A percentile compares a stretch with the other conserved stretches of the same genome.
Evolutionary conservation across 371 early-diverging fungal species (phyloP).

Genomic region (Haplosporangium sp.): DNA sequence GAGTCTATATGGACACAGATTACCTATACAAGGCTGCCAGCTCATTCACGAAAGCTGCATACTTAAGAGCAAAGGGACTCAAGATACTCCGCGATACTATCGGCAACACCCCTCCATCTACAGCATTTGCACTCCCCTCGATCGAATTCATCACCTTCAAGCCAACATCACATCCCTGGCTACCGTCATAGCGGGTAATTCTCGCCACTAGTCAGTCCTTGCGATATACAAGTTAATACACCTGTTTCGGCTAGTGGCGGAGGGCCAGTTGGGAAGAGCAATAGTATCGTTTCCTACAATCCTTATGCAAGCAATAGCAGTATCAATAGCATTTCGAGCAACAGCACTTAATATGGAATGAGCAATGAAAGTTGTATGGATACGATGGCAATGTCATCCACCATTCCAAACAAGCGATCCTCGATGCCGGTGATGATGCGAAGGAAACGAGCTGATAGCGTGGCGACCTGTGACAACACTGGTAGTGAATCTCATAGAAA

Average conservation of each 20-base stretch:
- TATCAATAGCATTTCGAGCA: neutral
- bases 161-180: constrained; percentile 6
- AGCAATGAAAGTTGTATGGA: neutral
- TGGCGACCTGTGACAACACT: neutral
- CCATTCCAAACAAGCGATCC: constrained; percentile 14
- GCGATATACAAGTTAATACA: constrained; percentile 2
- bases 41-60: constrained; percentile 10
- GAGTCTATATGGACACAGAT: constrained; percentile 33
- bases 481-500: neutral
- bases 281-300: constrained; percentile 8
- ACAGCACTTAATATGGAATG: neutral
- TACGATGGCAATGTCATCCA: constrained; percentile 9
- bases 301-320: neutral
- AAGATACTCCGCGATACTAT: constrained; percentile 24
- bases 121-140: constrained; percentile 9
- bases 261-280: constrained; percentile 14
- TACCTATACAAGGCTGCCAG: constrained; percentile 32
- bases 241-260: constrained; percentile 25
- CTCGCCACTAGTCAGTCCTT: constrained; percentile 18
- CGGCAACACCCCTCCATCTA: neutral
- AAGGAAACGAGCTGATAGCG: constrained; percentile 14
- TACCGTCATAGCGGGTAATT: constrained; percentile 12
- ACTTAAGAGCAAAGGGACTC: constrained; percentile 23
- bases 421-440: constrained; percentile 15
- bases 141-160: neutral